Base-by-base conservation (phyloP, 306 rosid species). In the Trifolium fragiferum region DNA sequence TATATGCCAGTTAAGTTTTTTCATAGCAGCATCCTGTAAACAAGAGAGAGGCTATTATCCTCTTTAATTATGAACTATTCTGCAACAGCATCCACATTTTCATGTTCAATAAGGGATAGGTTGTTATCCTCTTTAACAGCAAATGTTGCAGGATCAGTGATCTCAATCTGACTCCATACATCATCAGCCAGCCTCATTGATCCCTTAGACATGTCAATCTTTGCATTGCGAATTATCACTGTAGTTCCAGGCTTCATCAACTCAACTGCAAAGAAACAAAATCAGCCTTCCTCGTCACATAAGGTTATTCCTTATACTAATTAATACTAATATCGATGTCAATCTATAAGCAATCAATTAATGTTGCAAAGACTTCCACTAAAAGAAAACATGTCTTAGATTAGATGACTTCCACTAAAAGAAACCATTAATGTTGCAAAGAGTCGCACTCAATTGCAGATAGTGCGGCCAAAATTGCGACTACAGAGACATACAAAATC, bases 191-290 rank as follows among this genome's bases (percentile, higher is more conserved):
- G 55, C 81, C 86, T 83, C 86, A 83, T 83, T 10, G 86, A 83
- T 53, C 86, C 86, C 75, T 83, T 78, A 25, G 79, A 83, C 86
- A 83, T 83, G 81, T 83, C 86, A 19, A 84, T 84, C 79, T 81
- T 84, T 43, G 88, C 83, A 20, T 84, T 84, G 7, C 88, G 84
- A 64, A 85, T 75, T 58, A 85, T 85, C 43, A 85, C 83, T 0
- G 88, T 85, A 11, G 63, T 54, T 5, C 37, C 88, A 0, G 86
- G 68, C 75, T 78, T 79, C 88, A 85, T 82, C 75, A 85, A 18
- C 20, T 85, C 86, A 54, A 82, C 88, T 85, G 88, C 74, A 60
- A 30, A 27, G 66, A 60, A 14, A 60, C 20, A 59, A 27, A 59
- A 27, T 4, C 65, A 59, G 12, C 10, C 40, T 1, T 59, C 14